Base-by-base conservation (phyloP, 805 yeast genomes). In the Sugiyamaella smithiae region DNA sequence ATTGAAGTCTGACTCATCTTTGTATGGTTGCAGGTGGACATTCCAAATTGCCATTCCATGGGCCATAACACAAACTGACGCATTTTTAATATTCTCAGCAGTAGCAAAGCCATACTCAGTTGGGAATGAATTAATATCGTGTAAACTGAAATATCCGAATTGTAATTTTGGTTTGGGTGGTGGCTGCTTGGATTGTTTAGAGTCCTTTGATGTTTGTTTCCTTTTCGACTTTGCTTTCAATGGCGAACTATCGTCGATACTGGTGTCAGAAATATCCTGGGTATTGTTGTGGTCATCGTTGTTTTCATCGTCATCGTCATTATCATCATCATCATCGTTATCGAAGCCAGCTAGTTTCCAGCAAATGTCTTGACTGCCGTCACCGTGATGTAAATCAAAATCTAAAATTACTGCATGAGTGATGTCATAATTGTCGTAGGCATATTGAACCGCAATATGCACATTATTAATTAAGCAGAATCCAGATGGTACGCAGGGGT, bases 361-460 rank as follows among this genome's bases (percentile, higher is more conserved):
- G 58, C 90, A 81, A 23, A 87, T 83, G 63, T 87, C 95, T 58
- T 88, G 95, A 5, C 87, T 77, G 11, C 96, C 96, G 65, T 87
- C 96, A 14, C 95, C 96, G 61, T 87, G 96, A 61, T 87, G 96
- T 36, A 87, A 71, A 64, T 87, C 96, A 53, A 88, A 83, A 64
- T 87, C 96, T 25, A 87, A 66, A 16, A 87, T 84, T 0, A 84
- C 89, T 14, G 88, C 88, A 67, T 87, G 95, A 0, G 91, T 82
- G 2, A 87, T 81, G 1, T 73, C 80, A 57, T 84, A 78, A 5
- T 70, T 63, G 37, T 70, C 76, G 46, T 72, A 75, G 0, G 95
- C 95, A 60, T 87, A 87, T 59, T 85, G 90, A 22, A 85, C 80
- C 1, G 85, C 88, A 28, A 88, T 79, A 51, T 87, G 95, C 0